Conservation (phyloP, 305 asterid species). For the Plantago coronopus region DNA sequence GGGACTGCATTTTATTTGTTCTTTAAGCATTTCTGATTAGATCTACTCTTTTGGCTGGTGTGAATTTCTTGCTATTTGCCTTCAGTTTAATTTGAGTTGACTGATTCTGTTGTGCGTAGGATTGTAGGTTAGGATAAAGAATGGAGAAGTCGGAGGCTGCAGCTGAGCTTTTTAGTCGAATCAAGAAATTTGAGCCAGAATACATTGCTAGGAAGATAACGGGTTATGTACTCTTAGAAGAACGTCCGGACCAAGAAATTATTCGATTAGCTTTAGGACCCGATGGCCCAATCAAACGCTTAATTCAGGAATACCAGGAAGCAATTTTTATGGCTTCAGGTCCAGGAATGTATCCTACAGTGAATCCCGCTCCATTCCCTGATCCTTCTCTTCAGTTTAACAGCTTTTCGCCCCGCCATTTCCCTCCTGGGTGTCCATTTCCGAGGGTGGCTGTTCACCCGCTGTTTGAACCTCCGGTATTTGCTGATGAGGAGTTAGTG, state of each 20-base stretch:
- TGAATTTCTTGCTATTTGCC: not conserved
- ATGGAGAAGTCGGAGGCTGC: constrained; percentile 48
- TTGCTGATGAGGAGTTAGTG: constrained; percentile 35
- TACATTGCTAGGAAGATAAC: constrained; percentile 57
- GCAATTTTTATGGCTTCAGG: constrained; percentile 34
- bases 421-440: constrained; percentile 30
- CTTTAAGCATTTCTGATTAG: not conserved
- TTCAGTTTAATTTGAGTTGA: not conserved
- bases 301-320: constrained; percentile 45
- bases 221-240: constrained; percentile 54
- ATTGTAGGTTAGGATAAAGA: not conserved
- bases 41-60: not conserved
- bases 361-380: constrained; percentile 30
- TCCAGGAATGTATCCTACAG: constrained; percentile 46
- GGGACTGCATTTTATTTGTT: not conserved
- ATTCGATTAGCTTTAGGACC: constrained; percentile 82
- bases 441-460: constrained; percentile 26
- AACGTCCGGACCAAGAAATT: constrained; percentile 63
- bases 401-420: constrained; percentile 31
- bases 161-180: constrained; percentile 40
- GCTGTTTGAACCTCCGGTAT: constrained; percentile 26
- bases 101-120: constrained; percentile 19
- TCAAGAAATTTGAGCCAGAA: constrained; percentile 54
- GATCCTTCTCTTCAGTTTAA: constrained; percentile 38
- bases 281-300: constrained; percentile 44